phyloP scores from a whole-genome alignment of 768 basidiomycete species.

The Boletus eberwhitei region DNA sequence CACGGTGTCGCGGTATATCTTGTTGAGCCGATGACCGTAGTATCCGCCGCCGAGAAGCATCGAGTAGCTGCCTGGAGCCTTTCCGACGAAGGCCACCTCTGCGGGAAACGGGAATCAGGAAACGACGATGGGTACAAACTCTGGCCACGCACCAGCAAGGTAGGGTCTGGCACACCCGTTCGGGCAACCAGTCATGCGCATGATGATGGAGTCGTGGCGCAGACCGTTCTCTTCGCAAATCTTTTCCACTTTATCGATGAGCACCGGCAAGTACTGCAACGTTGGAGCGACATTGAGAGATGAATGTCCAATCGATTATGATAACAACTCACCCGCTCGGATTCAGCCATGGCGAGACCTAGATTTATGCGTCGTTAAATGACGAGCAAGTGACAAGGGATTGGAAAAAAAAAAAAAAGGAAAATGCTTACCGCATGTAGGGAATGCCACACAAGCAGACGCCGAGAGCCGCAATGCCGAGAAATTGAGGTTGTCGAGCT shows the following conservation, averaged over 20 bases:
- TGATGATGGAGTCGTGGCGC: constrained; percentile 91
- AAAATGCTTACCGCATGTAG: constrained; percentile 70
- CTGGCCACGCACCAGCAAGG: constrained; percentile 60
- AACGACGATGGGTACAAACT: neutral
- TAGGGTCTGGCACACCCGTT: constrained; percentile 94
- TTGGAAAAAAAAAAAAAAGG: neutral
- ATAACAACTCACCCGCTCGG: constrained; percentile 50
- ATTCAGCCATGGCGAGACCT: constrained; percentile 78
- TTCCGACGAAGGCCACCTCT: constrained; percentile 97
- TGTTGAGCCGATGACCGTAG: constrained; percentile 91
- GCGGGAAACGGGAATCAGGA: constrained; percentile 7
- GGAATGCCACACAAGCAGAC: constrained; percentile 97
- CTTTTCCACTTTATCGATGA: constrained; percentile 92
- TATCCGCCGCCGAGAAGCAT: constrained; percentile 98
- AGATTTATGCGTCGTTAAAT: neutral
- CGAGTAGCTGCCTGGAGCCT: constrained; percentile 86
- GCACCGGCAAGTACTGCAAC: constrained; percentile 79
- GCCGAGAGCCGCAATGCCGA: constrained; percentile 81
- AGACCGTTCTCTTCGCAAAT: constrained; percentile 93
- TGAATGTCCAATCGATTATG: constrained; percentile 1
- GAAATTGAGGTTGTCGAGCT: constrained; percentile 81
- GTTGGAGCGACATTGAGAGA: constrained; percentile 38
- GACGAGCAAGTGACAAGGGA: neutral
- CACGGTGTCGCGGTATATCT: constrained; percentile 90
- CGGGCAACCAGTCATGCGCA: constrained; percentile 98